A percentile compares a stretch with the other conserved stretches of the same genome.
Evolutionary conservation across 139 green algal genomes (phyloP).

Genomic region (Chara braunii): DNA sequence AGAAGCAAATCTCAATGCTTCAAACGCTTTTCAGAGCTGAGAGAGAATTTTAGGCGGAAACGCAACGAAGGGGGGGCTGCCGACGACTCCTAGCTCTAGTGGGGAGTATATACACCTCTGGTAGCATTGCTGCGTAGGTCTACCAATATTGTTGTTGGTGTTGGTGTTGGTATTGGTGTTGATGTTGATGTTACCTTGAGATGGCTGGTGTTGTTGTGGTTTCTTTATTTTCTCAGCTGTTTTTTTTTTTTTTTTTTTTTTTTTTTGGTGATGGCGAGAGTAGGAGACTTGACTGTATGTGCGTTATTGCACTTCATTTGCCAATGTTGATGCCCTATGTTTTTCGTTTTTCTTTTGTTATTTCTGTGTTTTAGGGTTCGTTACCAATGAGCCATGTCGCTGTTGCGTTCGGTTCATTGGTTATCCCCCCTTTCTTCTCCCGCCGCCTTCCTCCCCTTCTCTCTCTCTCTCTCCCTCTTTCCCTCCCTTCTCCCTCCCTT

Average conservation of each 20-base stretch:
- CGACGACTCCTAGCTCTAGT: neutral
- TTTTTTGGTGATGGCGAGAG: too few species aligned
- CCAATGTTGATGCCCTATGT: neutral
- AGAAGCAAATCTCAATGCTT: constrained; percentile 80
- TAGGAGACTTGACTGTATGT: neutral
- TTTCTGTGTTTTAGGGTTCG: neutral
- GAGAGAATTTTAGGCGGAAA: constrained; percentile 50
- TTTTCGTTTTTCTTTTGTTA: neutral
- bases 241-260: too few species aligned
- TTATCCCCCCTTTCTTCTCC: neutral
- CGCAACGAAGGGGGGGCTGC: neutral
- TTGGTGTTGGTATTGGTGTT: too few species aligned
- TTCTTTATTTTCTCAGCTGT: too few species aligned
- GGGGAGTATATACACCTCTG: too few species aligned
- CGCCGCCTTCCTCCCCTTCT: neutral
- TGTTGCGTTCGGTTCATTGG: neutral
- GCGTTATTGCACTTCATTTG: neutral
- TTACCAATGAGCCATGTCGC: neutral
- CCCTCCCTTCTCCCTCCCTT: neutral
- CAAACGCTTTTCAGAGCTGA: constrained; percentile 78
- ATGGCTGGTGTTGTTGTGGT: too few species aligned
- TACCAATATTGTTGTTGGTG: too few species aligned
- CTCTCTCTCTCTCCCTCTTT: neutral
- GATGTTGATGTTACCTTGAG: too few species aligned
- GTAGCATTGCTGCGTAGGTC: too few species aligned